Base-by-base conservation (phyloP, 352 stramenopile species). In the Phytophthora syringae region DNA sequence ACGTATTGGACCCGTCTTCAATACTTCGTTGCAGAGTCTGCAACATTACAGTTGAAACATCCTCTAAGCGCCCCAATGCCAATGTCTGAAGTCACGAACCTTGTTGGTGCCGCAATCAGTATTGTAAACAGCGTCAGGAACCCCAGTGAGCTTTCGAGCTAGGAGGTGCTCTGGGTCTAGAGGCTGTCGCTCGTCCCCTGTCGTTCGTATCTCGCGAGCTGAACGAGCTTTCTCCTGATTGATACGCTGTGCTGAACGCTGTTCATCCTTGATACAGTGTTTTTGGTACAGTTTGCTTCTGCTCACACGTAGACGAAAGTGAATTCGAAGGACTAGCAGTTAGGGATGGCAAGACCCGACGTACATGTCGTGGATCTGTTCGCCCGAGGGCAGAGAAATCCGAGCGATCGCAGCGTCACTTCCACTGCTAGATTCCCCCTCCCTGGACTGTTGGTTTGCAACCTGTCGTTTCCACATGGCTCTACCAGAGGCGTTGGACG, bases 341-440 rank as follows among this genome's bases (percentile, higher is more conserved):
- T 43, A 45, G 18, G 12, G 21, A 39, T 20, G 49, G 22, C 13
- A 28, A 37, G 24, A n/a, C 18, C 20, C 5, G 64, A 60, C 72
- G 59, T 66, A 89, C 78, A 91, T 91, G 44, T 91, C 80, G 68
- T 89, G 78, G 60, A 91, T 89, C 61, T 88, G 78, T 25, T 91
- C 80, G 44, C 80, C 82, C 34, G 86, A 89, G 7, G 80, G 82
- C 16, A 89, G 49, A 18, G 72, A 84, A 48, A 89, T 87, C 50
- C 74, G 81, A 18, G 70, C 54, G 15, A 76, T 53, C 24, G 24
- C 40, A 27, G 48, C 21, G 36, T 70, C 60, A 20, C 53, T 48
- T 13, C 53, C 53, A 36, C 37, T 64, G 13, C 22, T 44, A 58
- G 52, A 43, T 12, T n/a, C n/a, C n/a, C 51, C 34, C 32, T 69